Evolutionary conservation across 768 basidiomycete species (phyloP).

Genomic region (Lactifluus pinguis): DNA sequence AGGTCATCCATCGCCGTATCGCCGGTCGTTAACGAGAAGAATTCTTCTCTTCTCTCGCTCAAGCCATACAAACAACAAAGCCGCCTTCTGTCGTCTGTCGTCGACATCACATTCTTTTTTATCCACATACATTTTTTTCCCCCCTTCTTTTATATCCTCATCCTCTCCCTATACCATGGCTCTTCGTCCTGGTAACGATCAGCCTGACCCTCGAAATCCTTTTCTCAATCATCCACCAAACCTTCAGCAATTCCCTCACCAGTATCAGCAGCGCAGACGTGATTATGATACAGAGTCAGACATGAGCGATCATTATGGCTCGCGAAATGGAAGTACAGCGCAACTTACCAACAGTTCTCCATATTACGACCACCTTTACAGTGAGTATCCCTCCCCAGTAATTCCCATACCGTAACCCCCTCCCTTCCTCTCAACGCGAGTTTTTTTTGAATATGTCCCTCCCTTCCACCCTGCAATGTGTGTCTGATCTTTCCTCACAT

Average conservation of each 20-base stretch:
- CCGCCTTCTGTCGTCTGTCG: not conserved
- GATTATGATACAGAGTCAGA: conserved; percentile 23
- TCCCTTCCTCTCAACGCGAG: not conserved
- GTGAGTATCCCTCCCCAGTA: conserved; percentile 6
- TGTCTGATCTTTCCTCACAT: conserved; percentile 11
- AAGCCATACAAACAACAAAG: not conserved
- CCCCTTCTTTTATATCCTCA: conserved; percentile 5
- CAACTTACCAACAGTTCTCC: conserved; percentile 6
- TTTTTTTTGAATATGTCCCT: not conserved
- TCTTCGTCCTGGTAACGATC: conserved; percentile 28
- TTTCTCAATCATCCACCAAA: conserved; percentile 21
- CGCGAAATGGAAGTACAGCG: conserved; percentile 19
- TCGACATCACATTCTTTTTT: conserved; percentile 15
- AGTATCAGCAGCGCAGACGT: conserved; percentile 9
- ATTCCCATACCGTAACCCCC: not conserved
- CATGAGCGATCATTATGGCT: conserved; percentile 16
- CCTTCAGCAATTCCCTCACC: conserved; percentile 20
- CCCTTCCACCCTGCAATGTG: not conserved
- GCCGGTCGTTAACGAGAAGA: not conserved
- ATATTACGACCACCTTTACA: conserved; percentile 18
- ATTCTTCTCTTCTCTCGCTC: not conserved
- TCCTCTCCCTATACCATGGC: conserved; percentile 24
- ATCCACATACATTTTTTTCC: not conserved
- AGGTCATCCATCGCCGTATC: not conserved
- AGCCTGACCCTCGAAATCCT: conserved; percentile 27